Conservation (phyloP, 257 asterid genomes). For the Anisodus tanguticus region DNA sequence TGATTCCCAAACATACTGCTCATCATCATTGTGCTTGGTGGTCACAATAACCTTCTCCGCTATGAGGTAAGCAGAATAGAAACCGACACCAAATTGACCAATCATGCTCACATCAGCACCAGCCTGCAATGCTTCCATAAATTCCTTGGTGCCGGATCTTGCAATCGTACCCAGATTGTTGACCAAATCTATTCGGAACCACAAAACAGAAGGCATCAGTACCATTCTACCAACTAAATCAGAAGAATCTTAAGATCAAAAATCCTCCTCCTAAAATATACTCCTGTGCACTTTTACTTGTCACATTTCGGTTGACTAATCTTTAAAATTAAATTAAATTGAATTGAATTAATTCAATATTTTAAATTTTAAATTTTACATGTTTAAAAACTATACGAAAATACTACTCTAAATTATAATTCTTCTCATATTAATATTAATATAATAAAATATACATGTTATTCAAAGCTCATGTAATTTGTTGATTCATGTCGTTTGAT, state of each 20-base stretch:
- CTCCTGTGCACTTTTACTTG: too few relatives aligned
- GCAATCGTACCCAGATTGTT: slow-evolving; percentile 85
- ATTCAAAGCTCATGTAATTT: too few relatives aligned
- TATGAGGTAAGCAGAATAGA: slow-evolving; percentile 81
- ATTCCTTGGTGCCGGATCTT: slow-evolving; percentile 80
- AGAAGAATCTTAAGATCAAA: background rate
- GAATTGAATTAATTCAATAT: too few relatives aligned
- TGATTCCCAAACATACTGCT: slow-evolving; percentile 81
- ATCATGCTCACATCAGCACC: slow-evolving; percentile 98
- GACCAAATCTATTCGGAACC: slow-evolving; percentile 59
- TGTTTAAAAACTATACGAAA: too few relatives aligned
- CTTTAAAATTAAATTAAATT: too few relatives aligned
- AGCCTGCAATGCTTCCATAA: slow-evolving; percentile 83
- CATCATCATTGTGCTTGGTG: slow-evolving; percentile 77
- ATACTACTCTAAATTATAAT: too few relatives aligned
- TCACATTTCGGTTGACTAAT: too few relatives aligned
- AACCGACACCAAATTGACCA: slow-evolving; percentile 85
- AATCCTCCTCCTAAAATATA: background rate
- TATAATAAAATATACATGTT: too few relatives aligned
- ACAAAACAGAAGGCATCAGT: background rate
- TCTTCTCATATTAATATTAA: too few relatives aligned
- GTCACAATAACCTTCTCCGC: slow-evolving; percentile 80
- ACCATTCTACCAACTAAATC: background rate
- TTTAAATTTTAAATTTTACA: too few relatives aligned
- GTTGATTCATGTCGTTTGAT: too few relatives aligned